Base-by-base conservation (phyloP, 495 filamentous ascomycete genomes). In the Podospora sp. region DNA sequence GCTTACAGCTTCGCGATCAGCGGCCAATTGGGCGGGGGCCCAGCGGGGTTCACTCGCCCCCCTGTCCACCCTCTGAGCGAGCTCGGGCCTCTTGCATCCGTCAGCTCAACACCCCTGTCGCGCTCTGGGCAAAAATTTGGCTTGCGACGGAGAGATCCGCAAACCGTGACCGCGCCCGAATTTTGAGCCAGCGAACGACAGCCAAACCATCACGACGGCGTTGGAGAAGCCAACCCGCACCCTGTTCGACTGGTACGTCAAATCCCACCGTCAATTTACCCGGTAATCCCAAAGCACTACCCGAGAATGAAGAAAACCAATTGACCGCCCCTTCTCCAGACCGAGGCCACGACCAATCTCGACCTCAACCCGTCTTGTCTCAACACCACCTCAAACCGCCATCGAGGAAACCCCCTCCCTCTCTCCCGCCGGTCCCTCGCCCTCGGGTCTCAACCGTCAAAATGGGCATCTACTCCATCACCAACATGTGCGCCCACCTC, bases 391-490 rank as follows among this genome's bases (percentile, higher is more conserved):
- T 52, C n/a, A 56, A 65, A 35, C 25, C 12, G 16, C 35, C 36
- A 29, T 5, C 21, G 51, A 55, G n/a, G 53, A 36, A 9, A 20
- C 66, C 3, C 8, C 35, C 26, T 35, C 18, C 22, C 24, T 27
- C n/a, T 12, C 61, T 35, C 50, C 56, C 33, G 22, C 1, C 40
- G 1, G 58, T 27, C 46, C 26, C n/a, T 6, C 26, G 24, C 21
- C 52, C 14, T 26, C 55, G 52, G 49, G 16, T 55, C 64, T 55
- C 68, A 57, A n/a, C 64, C 46, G 0, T 25, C 72, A 79, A 75
- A 65, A 98, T 98, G 95, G 96, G 93, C 74, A 89, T 99, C 81
- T 83, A 87, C 74, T 87, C 88, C 78, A 86, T 98, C 71, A 80
- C 88, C 61, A 78, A 94, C 83, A 86, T 93, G 72, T 96, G 92